phyloP scores from a whole-genome alignment of 148 eudicot species.

The Rhododendron vialii region DNA sequence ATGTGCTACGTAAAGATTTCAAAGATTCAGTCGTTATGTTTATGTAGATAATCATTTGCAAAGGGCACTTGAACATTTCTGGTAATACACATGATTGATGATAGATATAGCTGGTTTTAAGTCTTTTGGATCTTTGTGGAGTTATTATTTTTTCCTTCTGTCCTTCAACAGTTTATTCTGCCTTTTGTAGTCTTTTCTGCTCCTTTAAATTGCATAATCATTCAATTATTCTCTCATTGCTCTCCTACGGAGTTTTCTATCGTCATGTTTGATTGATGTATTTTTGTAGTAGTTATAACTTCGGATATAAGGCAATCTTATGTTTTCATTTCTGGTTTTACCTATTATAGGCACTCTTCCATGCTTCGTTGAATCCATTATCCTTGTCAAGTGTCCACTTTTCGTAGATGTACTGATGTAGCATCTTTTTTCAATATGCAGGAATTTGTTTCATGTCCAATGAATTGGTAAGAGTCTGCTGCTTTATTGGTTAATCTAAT shows the following conservation, averaged over 20 bases:
- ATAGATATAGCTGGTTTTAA: neutral
- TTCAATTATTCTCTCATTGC: neutral
- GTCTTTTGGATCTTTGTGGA: neutral
- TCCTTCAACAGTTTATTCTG: neutral
- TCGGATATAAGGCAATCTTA: neutral
- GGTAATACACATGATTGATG: neutral
- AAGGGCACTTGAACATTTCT: neutral
- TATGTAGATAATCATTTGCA: neutral
- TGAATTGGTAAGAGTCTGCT: constrained; percentile 62
- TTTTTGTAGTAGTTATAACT: neutral
- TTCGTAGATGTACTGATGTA: constrained; percentile 21
- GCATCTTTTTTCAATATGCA: constrained; percentile 36
- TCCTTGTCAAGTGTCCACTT: neutral
- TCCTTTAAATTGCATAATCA: neutral
- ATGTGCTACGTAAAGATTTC: neutral
- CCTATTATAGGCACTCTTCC: neutral
- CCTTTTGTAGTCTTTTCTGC: neutral
- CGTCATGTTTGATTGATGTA: neutral
- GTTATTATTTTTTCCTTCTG: neutral
- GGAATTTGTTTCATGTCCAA: constrained; percentile 98
- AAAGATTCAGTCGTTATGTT: neutral
- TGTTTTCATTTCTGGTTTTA: neutral
- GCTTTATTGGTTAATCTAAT: neutral
- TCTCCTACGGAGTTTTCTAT: neutral
- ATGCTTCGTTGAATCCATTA: neutral